phyloP scores from a whole-genome alignment of 169 alveolate species.

The Cryptosporidium canis region DNA sequence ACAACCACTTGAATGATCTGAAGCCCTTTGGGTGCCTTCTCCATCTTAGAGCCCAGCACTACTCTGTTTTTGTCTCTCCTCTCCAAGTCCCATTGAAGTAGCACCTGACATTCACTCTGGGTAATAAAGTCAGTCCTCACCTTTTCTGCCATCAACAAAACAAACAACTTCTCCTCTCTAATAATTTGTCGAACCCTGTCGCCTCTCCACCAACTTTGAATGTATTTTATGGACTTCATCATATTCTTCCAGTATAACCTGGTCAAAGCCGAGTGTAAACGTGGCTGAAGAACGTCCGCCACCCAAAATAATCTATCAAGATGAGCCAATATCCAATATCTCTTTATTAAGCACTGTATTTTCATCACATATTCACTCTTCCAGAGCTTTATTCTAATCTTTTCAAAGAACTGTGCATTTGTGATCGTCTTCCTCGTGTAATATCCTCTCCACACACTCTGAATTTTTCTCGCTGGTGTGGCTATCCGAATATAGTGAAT shows the following conservation, averaged over 20 bases:
- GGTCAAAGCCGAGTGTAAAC: slow-evolving; percentile 51
- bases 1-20: slow-evolving; percentile 59
- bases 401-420: slow-evolving; percentile 30
- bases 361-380: slow-evolving; percentile 47
- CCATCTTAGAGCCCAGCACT: slow-evolving; percentile 22
- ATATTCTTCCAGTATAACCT: slow-evolving; percentile 56
- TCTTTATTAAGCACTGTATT: slow-evolving; percentile 51
- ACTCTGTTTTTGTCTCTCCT: slow-evolving; percentile 57
- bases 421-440: slow-evolving; percentile 45
- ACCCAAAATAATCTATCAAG: slow-evolving; percentile 56
- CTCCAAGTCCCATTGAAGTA: slow-evolving; percentile 58
- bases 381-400: slow-evolving; percentile 41
- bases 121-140: slow-evolving; percentile 69
- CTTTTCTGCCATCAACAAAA: slow-evolving; percentile 72
- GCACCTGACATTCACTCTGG: slow-evolving; percentile 18
- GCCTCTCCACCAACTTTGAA: slow-evolving; percentile 80
- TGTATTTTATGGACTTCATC: slow-evolving; percentile 56
- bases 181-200: slow-evolving; percentile 75
- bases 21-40: slow-evolving; percentile 50
- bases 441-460: slow-evolving; percentile 79
- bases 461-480: slow-evolving; percentile 71
- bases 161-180: slow-evolving; percentile 75
- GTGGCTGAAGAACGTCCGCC: slow-evolving; percentile 62
- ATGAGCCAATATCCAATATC: slow-evolving; percentile 70
- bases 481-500: slow-evolving; percentile 62